phyloP scores from a whole-genome alignment of 2,329 filamentous ascomycete genomes.

The Hypocreales sp. region DNA sequence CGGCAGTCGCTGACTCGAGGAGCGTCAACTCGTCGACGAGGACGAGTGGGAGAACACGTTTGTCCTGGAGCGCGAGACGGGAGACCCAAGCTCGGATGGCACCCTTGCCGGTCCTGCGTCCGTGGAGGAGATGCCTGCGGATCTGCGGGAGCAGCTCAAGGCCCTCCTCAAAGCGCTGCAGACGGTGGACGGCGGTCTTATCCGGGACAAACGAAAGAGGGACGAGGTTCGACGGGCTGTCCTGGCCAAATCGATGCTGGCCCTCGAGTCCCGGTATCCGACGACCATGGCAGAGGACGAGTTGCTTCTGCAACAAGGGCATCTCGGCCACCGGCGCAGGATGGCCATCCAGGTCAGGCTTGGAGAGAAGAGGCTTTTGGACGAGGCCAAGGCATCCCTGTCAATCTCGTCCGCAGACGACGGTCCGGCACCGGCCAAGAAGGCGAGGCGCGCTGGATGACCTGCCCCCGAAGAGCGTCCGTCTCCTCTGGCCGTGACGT shows the following conservation, averaged over 20 bases:
- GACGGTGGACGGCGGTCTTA: conserved; percentile 23
- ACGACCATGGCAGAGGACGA: conserved; percentile 26
- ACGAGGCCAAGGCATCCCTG: conserved; percentile 28
- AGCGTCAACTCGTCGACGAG: conserved; percentile 36
- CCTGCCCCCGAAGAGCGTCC: too few species aligned
- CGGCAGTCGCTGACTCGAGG: too few species aligned
- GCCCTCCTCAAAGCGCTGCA: conserved; percentile 31
- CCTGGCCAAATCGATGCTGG: conserved; percentile 21
- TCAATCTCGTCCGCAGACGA: conserved; percentile 10
- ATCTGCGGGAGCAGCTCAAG: conserved; percentile 36
- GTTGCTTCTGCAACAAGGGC: conserved; percentile 14
- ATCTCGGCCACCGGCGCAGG: conserved; percentile 19
- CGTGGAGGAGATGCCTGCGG: conserved; percentile 28
- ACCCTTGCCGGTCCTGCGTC: conserved; percentile 20
- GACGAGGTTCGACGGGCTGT: conserved; percentile 28
- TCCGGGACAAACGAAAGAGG: conserved; percentile 33
- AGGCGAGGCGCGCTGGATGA: conserved; percentile 10
- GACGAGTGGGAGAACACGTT: conserved; percentile 62
- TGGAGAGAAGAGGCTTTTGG: conserved; percentile 56
- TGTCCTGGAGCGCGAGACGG: conserved; percentile 43
- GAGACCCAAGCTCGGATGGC: conserved; percentile 34
- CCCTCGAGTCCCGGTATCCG: conserved; percentile 23
- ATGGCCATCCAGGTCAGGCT: conserved; percentile 55
- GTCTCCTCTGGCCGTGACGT: too few species aligned
- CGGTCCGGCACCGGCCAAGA: conserved; percentile 13